Base-by-base conservation (phyloP, 345 rosid species). In the Populus davidiana region DNA sequence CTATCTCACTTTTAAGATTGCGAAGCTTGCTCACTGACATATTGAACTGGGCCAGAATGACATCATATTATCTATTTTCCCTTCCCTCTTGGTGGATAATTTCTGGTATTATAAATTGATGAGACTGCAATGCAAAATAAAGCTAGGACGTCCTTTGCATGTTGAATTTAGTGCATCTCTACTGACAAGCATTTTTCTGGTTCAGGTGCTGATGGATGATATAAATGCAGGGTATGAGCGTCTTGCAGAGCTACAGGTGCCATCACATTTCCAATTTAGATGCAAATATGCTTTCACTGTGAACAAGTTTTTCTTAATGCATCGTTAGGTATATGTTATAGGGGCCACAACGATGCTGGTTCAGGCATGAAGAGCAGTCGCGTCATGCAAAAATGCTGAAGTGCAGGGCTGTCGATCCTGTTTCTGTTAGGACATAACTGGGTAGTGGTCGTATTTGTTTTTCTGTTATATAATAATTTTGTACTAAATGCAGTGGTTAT, bases 211-310 rank as follows among this genome's bases (percentile, higher is more conserved):
- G 84, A 86, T 89, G 91, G 97, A 94, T 87, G 97, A 91, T 79
- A 89, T 89, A 77, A 94, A 93, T 84, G 87, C 93, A 7, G 98
- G 98, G 70, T 89, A 88, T 6, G 97, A 93, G 87, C 97, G 97
- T 80, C 94, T 92, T 79, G 90, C 95, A 18, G 97, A 91, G 80
- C 74, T 91, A 69, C 97, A 93, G 93, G 97, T 94, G 79, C 78
- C 73, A 74, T n/a, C 74, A 61, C 62, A 35, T 73, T 77, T 79
- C 29, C 36, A 31, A 33, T 68, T 70, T 71, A 66, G 33, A 3
- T 78, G 17, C 20, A 43, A 39, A 68, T 75, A 33, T 63, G 10
- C 50, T 31, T 62, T 56, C 12, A 36, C 9, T 38, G 64, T 64
- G 29, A 59, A 59, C 64, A 59, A 9, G 29, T 13, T 66, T 6